These are phyloP conservation scores for Xylaria venustula DNA, from an alignment of 495 filamentous ascomycete genomes.

Conservation along the genomic window DNA sequence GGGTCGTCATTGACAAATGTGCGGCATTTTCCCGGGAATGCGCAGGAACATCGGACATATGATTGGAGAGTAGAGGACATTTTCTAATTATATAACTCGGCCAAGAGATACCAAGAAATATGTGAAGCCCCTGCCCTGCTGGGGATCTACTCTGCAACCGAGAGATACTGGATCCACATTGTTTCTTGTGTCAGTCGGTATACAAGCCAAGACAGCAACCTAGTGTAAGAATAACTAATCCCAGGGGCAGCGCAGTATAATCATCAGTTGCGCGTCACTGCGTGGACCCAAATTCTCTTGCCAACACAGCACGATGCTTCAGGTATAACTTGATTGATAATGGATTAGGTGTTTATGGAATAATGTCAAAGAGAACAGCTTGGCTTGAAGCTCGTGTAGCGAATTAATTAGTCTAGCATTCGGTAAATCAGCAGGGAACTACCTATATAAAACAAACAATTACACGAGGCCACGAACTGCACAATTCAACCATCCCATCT, in stretches of 20 bases:
- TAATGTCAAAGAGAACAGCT: not conserved
- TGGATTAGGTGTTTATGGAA: not conserved
- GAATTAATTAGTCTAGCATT: not conserved
- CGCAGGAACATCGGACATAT: not conserved
- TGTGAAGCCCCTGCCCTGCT: not conserved
- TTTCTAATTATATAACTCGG: not conserved
- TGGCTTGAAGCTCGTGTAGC: not conserved
- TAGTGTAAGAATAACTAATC: not conserved
- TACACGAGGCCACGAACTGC: not conserved
- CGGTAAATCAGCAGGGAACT: not conserved
- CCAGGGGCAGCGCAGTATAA: not conserved
- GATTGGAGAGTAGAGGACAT: not conserved
- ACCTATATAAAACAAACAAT: not conserved
- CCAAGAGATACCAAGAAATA: not conserved
- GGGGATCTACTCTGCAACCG: not conserved
- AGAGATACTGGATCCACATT: not conserved
- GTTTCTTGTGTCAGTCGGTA: not conserved
- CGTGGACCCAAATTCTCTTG: not conserved
- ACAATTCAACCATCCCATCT: not conserved
- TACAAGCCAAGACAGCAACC: not conserved
- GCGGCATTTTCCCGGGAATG: not conserved
- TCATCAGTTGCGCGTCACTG: not conserved
- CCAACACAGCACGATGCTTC: not conserved
- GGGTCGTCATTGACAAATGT: not conserved
- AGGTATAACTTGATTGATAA: not conserved